A percentile compares a stretch with the other conserved stretches of the same genome.
These are phyloP conservation scores for Clitopilus hobsonii DNA, from an alignment of 768 basidiomycete genomes.

Conservation along the genomic window DNA sequence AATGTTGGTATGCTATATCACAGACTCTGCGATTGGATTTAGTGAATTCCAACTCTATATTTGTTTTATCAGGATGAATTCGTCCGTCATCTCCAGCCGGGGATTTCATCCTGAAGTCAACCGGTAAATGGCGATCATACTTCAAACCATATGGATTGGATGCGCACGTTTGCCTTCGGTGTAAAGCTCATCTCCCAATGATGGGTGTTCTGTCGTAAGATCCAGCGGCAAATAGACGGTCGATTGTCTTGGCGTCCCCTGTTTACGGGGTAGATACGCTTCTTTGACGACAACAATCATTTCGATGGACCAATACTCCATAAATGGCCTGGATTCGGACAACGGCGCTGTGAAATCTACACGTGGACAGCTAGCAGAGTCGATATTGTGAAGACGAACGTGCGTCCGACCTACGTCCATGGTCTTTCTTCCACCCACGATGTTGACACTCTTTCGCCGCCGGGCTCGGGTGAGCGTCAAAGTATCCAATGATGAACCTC, in stretches of 20 bases:
- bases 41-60: too few relatives aligned
- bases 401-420: constrained; percentile 5
- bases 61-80: too few relatives aligned
- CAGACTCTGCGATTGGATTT: neutral
- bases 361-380: neutral
- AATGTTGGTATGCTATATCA: too few relatives aligned
- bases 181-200: neutral
- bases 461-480: neutral
- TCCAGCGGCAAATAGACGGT: neutral
- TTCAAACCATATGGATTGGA: neutral
- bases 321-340: neutral
- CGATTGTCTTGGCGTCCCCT: neutral
- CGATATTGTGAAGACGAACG: constrained; percentile 3
- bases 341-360: neutral
- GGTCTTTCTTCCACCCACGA: neutral
- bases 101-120: too few relatives aligned
- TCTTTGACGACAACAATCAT: neutral
- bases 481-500: neutral
- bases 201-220: neutral
- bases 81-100: too few relatives aligned
- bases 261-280: neutral
- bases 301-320: neutral
- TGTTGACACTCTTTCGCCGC: constrained; percentile 1
- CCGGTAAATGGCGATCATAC: neutral
- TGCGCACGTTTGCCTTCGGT: neutral